These are phyloP conservation scores for Saccharomyces eubayanus DNA, from an alignment of 805 yeast species.

Conservation along the genomic window DNA sequence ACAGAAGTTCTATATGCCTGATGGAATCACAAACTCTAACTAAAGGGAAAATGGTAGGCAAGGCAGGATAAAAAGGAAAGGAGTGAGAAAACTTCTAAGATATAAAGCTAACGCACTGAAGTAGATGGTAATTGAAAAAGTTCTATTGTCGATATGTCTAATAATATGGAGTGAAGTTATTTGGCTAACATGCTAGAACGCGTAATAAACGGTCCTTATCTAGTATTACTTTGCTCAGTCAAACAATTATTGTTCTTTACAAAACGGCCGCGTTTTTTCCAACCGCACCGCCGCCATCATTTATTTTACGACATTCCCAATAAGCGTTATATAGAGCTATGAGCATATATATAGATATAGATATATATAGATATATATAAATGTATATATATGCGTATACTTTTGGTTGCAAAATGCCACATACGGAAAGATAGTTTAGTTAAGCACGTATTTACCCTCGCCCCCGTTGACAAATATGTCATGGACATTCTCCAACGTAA, in stretches of 20 bases:
- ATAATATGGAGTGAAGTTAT: not conserved
- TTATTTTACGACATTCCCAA: not conserved
- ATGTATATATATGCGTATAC: not conserved
- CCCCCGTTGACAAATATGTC: constrained; percentile 37
- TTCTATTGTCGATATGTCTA: not conserved
- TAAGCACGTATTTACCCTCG: constrained; percentile 30
- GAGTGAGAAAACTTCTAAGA: not conserved
- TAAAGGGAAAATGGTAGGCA: not conserved
- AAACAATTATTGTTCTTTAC: not conserved
- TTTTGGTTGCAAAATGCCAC: not conserved
- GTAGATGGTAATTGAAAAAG: not conserved
- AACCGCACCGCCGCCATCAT: not conserved
- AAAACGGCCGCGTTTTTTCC: not conserved
- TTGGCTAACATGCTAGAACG: not conserved
- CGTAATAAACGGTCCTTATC: not conserved
- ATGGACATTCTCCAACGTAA: constrained; percentile 49
- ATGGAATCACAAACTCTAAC: not conserved
- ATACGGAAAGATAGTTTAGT: constrained; percentile 10
- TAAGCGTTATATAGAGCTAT: not conserved
- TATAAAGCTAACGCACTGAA: not conserved
- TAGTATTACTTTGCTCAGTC: not conserved
- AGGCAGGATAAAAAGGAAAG: not conserved
- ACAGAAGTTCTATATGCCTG: not conserved
- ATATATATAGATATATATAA: not conserved
- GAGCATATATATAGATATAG: not conserved